Base-by-base conservation (phyloP, 2,329 filamentous ascomycete species). In the Trichoderma aggressivum region DNA sequence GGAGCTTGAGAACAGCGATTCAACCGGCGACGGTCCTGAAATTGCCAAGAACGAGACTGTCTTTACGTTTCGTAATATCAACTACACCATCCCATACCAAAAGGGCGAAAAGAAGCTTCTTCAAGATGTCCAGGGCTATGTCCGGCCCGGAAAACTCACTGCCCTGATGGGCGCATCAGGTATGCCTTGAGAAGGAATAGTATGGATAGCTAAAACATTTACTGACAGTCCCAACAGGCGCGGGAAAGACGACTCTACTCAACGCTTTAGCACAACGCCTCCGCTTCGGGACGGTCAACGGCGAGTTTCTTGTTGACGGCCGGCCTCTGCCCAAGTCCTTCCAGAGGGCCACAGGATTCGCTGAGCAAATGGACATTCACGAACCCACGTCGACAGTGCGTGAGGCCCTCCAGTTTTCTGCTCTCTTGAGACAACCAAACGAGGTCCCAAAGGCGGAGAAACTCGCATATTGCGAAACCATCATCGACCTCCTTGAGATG, bases 231-330 rank as follows among this genome's bases (percentile, higher is more conserved):
- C 5, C 26, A n/a, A 7, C 71, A 78, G 81, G 83, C 59, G 80
- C 82, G 39, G 93, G 92, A 64, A 94, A 94, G 79, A 94, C 91
- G 0, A 93, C 92, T 0, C 83, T 93, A 26, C 83, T 94, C 55
- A 90, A 93, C 79, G 90, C 91, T 3, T 85, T 95, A 24, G 92
- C 92, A 34, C 91, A 90, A 63, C 90, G 93, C 75, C 89, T 91
- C 50, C 94, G 88, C 1, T 92, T 93, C 84, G 93, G 93, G 76
- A 89, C 92, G 24, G 88, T 95, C 12, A 87, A 86, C 1, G 93
- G 93, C 63, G 89, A 94, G 65, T 93, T 95, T 84, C 82, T 94
- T n/a, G 91, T 94, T 8, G 91, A 94, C 75, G 92, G 92, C 3
- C 86, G 86, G 26, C 89, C 88, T 60, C 87, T 92, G 16, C 91